These are phyloP conservation scores for Quercus wislizeni DNA, from an alignment of 306 rosid species.

Conservation along the genomic window DNA sequence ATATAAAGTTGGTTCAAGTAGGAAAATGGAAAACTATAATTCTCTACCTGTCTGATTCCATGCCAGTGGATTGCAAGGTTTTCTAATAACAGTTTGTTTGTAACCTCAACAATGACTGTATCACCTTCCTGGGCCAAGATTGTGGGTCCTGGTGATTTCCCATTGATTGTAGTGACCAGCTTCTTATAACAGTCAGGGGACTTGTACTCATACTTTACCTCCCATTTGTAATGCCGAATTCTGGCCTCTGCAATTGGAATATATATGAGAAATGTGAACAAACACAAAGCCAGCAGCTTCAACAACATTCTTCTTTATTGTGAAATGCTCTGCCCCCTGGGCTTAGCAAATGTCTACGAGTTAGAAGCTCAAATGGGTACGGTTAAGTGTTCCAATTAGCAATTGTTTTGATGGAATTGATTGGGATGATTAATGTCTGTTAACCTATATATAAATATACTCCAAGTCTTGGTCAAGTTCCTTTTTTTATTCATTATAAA, in stretches of 20 bases:
- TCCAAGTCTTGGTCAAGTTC: no score
- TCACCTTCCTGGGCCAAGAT: conserved; percentile 76
- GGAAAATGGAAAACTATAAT: no score
- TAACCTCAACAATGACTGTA: conserved; percentile 66
- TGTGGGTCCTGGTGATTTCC: conserved; percentile 75
- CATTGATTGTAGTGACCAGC: conserved; percentile 66
- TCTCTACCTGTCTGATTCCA: conserved; percentile 76
- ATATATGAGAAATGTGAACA: conserved; percentile 20
- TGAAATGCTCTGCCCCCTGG: no score
- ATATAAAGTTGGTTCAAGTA: neutral
- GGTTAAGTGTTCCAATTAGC: no score
- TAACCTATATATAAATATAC: no score
- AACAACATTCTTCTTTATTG: neutral
- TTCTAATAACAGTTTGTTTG: conserved; percentile 54
- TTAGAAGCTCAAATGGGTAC: no score
- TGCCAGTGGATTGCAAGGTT: conserved; percentile 93
- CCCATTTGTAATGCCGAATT: conserved; percentile 60
- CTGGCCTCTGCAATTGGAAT: conserved; percentile 39
- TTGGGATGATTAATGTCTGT: no score
- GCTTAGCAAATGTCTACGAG: no score
- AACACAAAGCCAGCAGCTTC: conserved; percentile 31
- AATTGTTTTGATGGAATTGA: no score
- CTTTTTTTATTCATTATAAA: no score
- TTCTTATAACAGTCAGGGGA: conserved; percentile 83
- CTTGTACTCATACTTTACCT: conserved; percentile 59